A percentile compares a stretch with the other conserved stretches of the same genome.
These are phyloP conservation scores for Phytophthora litchii DNA, from an alignment of 352 stramenopile species.

Conservation along the genomic window DNA sequence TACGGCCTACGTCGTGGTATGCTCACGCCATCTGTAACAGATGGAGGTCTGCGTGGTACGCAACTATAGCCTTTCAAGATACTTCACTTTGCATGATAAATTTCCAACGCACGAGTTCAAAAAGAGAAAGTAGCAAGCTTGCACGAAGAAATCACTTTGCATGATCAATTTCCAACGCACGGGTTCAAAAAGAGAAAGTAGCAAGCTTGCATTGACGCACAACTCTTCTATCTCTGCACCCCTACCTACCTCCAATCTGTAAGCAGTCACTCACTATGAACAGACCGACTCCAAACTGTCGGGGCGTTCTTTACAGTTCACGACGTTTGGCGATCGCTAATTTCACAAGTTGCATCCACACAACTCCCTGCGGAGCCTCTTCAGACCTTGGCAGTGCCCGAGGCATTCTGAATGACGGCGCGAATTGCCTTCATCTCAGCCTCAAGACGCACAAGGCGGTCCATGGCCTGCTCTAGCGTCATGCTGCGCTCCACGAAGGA, in stretches of 20 bases:
- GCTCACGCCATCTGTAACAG: no score
- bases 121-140: slow-evolving; percentile 23
- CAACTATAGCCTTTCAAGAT: neutral
- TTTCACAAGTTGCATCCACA: neutral
- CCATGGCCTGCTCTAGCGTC: slow-evolving; percentile 76
- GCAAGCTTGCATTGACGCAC: slow-evolving; percentile 26
- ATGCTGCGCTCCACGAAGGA: slow-evolving; percentile 64
- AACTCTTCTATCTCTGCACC: slow-evolving; percentile 30
- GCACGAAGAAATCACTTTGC: no score
- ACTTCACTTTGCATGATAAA: no score
- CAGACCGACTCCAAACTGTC: slow-evolving; percentile 25
- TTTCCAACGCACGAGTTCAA: no score
- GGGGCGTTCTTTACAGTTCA: slow-evolving; percentile 11
- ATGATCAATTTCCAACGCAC: no score
- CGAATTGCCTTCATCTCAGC: slow-evolving; percentile 71
- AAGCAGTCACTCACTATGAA: slow-evolving; percentile 37
- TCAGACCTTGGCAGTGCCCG: slow-evolving; percentile 35
- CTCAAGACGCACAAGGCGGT: slow-evolving; percentile 70
- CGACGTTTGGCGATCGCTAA: neutral
- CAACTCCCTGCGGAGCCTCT: slow-evolving; percentile 4
- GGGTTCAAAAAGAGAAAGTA: slow-evolving; percentile 18
- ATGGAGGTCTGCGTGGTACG: no score
- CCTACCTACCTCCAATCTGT: slow-evolving; percentile 10
- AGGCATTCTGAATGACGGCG: slow-evolving; percentile 63
- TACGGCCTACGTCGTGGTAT: neutral